Base-by-base conservation (phyloP, 2,329 filamentous ascomycete species). In the Cordyceps cicadae region DNA sequence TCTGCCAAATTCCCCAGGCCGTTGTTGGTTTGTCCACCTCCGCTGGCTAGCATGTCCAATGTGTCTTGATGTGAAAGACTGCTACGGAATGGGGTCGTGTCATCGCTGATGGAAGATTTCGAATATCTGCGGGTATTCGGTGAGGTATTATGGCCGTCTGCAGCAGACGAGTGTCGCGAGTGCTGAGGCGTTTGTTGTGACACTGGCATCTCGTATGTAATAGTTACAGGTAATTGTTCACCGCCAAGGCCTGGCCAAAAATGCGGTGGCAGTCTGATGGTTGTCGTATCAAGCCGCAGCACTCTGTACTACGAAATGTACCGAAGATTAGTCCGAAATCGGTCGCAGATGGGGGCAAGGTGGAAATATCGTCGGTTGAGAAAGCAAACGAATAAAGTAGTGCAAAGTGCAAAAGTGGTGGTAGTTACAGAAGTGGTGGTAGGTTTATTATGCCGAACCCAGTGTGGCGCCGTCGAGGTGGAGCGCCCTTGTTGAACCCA, bases 1-100 rank as follows among this genome's bases (percentile, higher is more conserved):
- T 93, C 90, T 1, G 90, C 90, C 54, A 94, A 73, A 66, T 91
- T 92, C 37, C 89, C 90, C 64, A 91, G 77, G 9, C 87, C 87
- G 63, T 84, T 84, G 54, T 75, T 76, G 3, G 71, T 70, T 26
- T 72, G 74, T 51, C 72, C 72, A 43, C 72, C 78, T 48, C 72
- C 75, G 60, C 70, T 71, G 62, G 74, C 72, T 53, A 81, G 76
- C 56, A 82, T 70, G 59, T 80, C 77, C n/a, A 77, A 69, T 41
- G 68, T 69, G 65, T 83, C 80, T 62, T 76, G 73, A 59, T 80
- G 77, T 66, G 76, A 77, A 66, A 78, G 78, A 67, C 78, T 80
- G 66, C 74, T 76, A 57, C 77, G 75, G 53, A 78, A 73, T 51
- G 80, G 78, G 1, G 79, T 80, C 48, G 76, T 70, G 26, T 78